Conservation (phyloP, 2,329 filamentous ascomycete genomes). For the Xylaria sp. region DNA sequence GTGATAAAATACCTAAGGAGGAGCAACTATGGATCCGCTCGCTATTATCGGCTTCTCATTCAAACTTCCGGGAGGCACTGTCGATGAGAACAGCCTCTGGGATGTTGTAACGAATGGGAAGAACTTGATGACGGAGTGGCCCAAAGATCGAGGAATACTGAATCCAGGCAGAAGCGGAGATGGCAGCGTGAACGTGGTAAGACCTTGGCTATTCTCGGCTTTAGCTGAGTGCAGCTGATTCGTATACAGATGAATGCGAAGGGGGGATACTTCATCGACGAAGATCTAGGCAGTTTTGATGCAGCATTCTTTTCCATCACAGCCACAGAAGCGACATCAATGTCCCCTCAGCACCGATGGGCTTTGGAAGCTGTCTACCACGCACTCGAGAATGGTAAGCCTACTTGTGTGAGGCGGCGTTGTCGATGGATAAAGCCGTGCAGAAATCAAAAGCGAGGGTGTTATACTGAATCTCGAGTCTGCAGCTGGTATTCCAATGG, state of each 20-base stretch:
- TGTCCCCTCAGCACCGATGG: conserved; percentile 3
- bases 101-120: not conserved
- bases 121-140: conserved; percentile 5
- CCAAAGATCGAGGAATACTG: not conserved
- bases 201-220: too few species aligned
- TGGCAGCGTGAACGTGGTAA: too few species aligned
- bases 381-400: conserved; percentile 13
- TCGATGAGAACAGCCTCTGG: not conserved
- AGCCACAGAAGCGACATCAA: not conserved
- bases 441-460: too few species aligned
- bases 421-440: too few species aligned
- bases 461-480: too few species aligned
- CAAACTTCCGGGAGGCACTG: not conserved
- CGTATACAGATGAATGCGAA: not conserved
- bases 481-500: too few species aligned
- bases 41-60: conserved; percentile 13
- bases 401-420: too few species aligned
- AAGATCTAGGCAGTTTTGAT: not conserved
- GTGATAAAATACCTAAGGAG: too few species aligned
- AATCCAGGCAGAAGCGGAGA: not conserved
- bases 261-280: not conserved
- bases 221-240: not conserved
- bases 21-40: not conserved
- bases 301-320: not conserved
- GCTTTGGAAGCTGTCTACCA: not conserved